Conservation (phyloP, 768 basidiomycete genomes). For the Cystofilobasidium capitatum region DNA sequence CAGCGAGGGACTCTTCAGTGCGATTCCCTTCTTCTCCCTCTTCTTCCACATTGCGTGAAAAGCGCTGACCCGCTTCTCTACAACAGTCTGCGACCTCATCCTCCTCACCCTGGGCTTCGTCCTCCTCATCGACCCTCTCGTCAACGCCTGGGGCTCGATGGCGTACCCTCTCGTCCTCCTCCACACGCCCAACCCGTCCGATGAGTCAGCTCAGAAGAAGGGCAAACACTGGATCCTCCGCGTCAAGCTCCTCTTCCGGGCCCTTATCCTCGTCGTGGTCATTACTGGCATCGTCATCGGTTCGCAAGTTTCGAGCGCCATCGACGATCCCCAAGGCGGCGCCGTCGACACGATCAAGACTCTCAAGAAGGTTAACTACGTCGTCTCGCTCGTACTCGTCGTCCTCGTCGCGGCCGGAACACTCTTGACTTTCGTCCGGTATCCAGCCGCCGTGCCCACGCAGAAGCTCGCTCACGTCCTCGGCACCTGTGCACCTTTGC, state of each 20-base stretch:
- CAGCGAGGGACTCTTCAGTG: not conserved
- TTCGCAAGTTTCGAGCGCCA: not conserved
- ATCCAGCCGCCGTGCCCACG: not conserved
- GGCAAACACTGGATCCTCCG: not conserved
- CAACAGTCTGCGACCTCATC: not conserved
- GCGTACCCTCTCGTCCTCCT: not conserved
- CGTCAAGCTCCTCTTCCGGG: not conserved
- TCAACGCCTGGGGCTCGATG: not conserved
- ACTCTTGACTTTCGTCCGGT: not conserved
- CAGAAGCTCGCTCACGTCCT: not conserved
- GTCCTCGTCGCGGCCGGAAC: not conserved
- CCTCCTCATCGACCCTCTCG: not conserved
- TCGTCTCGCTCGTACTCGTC: not conserved
- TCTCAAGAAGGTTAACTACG: conserved; percentile 1
- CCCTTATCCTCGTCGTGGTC: not conserved
- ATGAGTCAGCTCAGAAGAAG: not conserved
- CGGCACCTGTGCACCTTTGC: not conserved
- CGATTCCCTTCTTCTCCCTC: not conserved
- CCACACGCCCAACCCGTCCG: not conserved
- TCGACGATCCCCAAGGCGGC: not conserved
- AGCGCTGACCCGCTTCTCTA: not conserved
- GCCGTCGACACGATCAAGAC: not conserved
- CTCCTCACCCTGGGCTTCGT: conserved; percentile 1
- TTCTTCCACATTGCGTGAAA: not conserved
- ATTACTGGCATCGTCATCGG: not conserved